Conservation (phyloP, 1,284 basidiomycete genomes). For the Irpex lacteus region DNA sequence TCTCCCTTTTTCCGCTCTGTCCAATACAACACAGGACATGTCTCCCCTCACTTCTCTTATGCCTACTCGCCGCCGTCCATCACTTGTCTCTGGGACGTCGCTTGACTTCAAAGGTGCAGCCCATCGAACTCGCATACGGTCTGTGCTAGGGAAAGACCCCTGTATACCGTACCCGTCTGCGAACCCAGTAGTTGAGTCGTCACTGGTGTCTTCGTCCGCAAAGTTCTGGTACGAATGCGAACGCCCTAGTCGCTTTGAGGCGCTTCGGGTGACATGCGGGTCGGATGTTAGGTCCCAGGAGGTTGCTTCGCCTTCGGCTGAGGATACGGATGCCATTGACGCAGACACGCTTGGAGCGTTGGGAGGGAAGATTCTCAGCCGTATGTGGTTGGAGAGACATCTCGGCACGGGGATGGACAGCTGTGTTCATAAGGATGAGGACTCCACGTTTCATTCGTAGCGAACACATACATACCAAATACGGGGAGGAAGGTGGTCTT, state of each 20-base stretch:
- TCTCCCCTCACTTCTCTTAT: constrained; percentile 64
- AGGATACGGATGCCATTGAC: constrained; percentile 72
- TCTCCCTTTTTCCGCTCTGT: constrained; percentile 39
- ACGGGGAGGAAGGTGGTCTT: constrained; percentile 66
- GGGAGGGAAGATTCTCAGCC: constrained; percentile 68
- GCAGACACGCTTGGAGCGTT: constrained; percentile 42
- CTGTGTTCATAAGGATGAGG: constrained; percentile 34
- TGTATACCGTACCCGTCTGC: constrained; percentile 65
- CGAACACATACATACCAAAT: constrained; percentile 47
- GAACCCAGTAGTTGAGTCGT: constrained; percentile 58
- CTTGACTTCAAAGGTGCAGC: constrained; percentile 59
- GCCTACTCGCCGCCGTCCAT: constrained; percentile 62
- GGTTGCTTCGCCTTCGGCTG: constrained; percentile 61
- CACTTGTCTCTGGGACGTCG: constrained; percentile 42
- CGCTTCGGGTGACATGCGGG: constrained; percentile 63
- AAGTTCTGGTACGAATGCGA: constrained; percentile 61
- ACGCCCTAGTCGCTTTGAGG: constrained; percentile 46
- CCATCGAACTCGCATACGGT: constrained; percentile 74
- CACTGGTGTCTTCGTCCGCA: constrained; percentile 79
- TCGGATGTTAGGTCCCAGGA: constrained; percentile 77
- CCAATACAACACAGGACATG: constrained; percentile 58
- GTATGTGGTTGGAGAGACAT: constrained; percentile 73
- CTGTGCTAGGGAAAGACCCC: constrained; percentile 75
- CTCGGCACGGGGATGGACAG: constrained; percentile 72
- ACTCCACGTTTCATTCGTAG: neutral